These are phyloP conservation scores for Solanum dulcamara DNA, from an alignment of 257 asterid genomes.

Conservation along the genomic window DNA sequence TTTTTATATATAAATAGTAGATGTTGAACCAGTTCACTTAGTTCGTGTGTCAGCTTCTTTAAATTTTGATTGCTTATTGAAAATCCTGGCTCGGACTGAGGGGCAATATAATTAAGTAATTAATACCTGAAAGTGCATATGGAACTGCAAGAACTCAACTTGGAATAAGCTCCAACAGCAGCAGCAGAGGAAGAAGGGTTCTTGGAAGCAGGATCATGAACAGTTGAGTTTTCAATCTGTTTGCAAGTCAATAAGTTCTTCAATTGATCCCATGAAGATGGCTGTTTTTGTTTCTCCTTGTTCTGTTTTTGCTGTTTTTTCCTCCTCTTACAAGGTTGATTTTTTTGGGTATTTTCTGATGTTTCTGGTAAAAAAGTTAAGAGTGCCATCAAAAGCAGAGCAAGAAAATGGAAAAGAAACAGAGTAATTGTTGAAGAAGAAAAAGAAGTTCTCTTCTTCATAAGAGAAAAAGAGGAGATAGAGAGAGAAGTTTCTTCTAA, in stretches of 20 bases:
- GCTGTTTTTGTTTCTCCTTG: slow-evolving; percentile 9
- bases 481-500: background rate
- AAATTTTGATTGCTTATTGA: no score
- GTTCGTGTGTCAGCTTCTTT: no score
- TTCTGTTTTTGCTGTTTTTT: slow-evolving; percentile 12
- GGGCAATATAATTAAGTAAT: background rate
- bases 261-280: slow-evolving; percentile 87
- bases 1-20: no score
- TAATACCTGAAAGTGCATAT: slow-evolving; percentile 39
- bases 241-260: slow-evolving; percentile 76
- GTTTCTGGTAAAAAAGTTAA: slow-evolving; percentile 37
- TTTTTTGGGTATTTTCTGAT: slow-evolving; percentile 7
- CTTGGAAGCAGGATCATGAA: slow-evolving; percentile 55
- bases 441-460: slow-evolving; percentile 25
- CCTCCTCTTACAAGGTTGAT: slow-evolving; percentile 25
- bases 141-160: slow-evolving; percentile 36
- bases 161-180: background rate
- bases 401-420: slow-evolving; percentile 18
- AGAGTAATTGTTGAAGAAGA: background rate
- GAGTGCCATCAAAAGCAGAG: slow-evolving; percentile 52
- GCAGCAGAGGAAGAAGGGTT: background rate
- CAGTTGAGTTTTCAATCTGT: slow-evolving; percentile 40
- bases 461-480: slow-evolving; percentile 26
- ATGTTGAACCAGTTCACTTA: no score
- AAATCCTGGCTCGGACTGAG: no score